Evolutionary conservation across 805 yeast genomes (phyloP), one percentile per base, ranked within the genome.

Genomic region (Citeromyces nyonsensis): DNA sequence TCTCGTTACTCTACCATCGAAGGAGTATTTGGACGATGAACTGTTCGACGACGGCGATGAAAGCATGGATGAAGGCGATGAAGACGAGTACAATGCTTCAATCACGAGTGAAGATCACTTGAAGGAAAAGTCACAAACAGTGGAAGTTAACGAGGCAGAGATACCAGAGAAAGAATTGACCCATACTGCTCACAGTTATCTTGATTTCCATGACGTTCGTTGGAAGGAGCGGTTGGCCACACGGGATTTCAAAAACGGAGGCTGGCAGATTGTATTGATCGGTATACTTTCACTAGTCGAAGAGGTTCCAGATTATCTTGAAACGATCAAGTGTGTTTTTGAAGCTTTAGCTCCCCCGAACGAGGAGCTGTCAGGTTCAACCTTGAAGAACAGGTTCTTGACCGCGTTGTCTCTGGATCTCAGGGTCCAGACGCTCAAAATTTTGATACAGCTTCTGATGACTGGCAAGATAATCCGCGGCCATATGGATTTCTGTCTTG

Each of bases 171-270:
- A 47, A n/a, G 55, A 48, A 13, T 48, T 51, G 22, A 46, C 50
- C 7, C 56, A 55, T 40, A 64, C 65, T 38, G 75, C 73, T 0
- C 59, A 61, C 38, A 42, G 52, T 2, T 53, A 58, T 3, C 54
- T 80, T 42, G 69, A 73, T 36, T 67, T 71, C 49, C 59, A 77
- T 34, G 73, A 73, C 28, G 54, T 57, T 0, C 53, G 73, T 9
- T 91, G 97, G 95, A 69, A 73, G 36, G 93, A 80, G 22, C 60
- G 93, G 27, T 59, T 88, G 12, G 66, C 74, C 10, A 74, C 69
- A 35, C 69, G 95, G 34, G 68, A 69, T 39, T 91, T 81, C 50
- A 72, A 66, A 43, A 85, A 83, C 44, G 94, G 95, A 4, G 73
- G 72, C 34, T 88, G 96, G 95, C 77, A 83, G 43, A 63, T 78